Evolutionary conservation across 2,329 filamentous ascomycete species (phyloP), one percentile per base, ranked within the genome.

Genomic region (Xylariaceae sp.): DNA sequence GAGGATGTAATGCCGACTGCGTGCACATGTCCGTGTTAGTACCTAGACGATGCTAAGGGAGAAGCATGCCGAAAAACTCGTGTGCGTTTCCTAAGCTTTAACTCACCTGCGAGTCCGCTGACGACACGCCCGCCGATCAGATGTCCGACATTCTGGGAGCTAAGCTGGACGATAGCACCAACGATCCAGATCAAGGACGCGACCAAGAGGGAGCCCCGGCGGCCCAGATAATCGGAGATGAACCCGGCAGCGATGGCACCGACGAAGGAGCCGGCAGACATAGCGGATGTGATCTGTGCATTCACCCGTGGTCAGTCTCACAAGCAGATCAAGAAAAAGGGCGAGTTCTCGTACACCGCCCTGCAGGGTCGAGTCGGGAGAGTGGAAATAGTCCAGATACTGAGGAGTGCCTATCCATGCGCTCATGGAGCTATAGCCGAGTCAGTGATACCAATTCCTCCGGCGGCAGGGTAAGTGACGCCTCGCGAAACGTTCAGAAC

Each of bases 1-100:
- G 84, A 83, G 32, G 82, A 85, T 54, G 81, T 84, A 67, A 87
- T 83, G 62, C 86, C 86, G 52, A 88, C 83, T 48, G 80, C 78
- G 45, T 20, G 14, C 32, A 37, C 32, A 10, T 12, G 32, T 3
- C 9, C 14, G 32, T 32, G 26, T 37, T 16, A 32, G 26, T 20
- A 47, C n/a, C n/a, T n/a, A 26, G 23, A 26, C 23, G 9, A 26
- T 4, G 9, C 23, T 26, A 26, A 26, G 23, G n/a, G n/a, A n/a
- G n/a, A n/a, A n/a, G n/a, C n/a, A n/a, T n/a, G n/a, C n/a, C n/a
- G n/a, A n/a, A n/a, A n/a, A n/a, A n/a, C n/a, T n/a, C n/a, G n/a
- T n/a, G n/a, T n/a, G n/a, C 9, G 4, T 4, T 26, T 26, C 4
- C 23, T 26, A 10, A 37, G 3, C 32, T 10, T 14, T 37, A 4